Evolutionary conservation across 768 basidiomycete genomes (phyloP).

Genomic region (Bullera alba): DNA sequence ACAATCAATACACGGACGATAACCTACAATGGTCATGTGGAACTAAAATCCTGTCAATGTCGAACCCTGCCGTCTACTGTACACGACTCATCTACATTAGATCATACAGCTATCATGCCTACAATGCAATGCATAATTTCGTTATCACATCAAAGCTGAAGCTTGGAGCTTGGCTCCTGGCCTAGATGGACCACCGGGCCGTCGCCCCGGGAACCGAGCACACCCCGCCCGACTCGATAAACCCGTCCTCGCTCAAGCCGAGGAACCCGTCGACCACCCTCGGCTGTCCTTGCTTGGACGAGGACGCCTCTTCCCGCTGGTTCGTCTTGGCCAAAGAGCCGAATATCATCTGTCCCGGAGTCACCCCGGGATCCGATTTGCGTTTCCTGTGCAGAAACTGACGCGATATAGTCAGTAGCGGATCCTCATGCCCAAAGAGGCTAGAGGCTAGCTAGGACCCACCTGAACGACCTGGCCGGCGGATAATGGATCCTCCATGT

Average conservation of each 20-base stretch:
- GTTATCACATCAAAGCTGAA: no score
- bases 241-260: constrained; percentile 28
- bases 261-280: constrained; percentile 25
- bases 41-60: no score
- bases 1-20: no score
- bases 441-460: constrained; percentile 5
- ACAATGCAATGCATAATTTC: no score
- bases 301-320: constrained; percentile 2
- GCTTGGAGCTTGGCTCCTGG: no score
- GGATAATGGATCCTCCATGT: constrained; percentile 37
- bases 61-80: no score
- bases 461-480: constrained; percentile 39
- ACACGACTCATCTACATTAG: no score
- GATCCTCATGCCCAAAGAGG: background rate
- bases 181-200: no score
- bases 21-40: no score
- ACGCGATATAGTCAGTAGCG: no score
- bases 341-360: constrained; percentile 2
- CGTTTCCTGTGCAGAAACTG: constrained; percentile 16
- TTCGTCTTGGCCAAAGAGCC: constrained; percentile 6
- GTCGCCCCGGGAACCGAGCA: constrained; percentile 25
- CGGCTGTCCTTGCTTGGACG: constrained; percentile 4
- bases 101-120: no score
- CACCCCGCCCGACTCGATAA: constrained; percentile 13
- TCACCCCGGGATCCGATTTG: background rate